A percentile compares a stretch with the other conserved stretches of the same genome.
phyloP scores from a whole-genome alignment of 2,329 filamentous ascomycete species.

The Xylariaceae sp. region DNA sequence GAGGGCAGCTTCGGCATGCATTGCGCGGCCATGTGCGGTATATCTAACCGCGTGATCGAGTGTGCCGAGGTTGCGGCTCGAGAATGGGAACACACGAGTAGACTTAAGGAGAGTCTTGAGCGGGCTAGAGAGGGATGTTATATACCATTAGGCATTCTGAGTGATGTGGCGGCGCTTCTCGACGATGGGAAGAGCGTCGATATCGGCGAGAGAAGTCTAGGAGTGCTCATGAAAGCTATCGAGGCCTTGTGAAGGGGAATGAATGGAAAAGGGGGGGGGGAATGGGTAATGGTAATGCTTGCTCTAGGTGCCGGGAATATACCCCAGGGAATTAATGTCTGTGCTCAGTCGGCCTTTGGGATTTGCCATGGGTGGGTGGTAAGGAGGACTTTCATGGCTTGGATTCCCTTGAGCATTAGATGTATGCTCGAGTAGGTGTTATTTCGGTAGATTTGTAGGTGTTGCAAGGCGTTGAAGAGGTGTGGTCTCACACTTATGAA shows the following conservation, averaged over 20 bases:
- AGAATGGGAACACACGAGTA: slow-evolving; percentile 92
- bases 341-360: neutral
- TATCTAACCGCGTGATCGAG: slow-evolving; percentile 74
- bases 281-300: too few species aligned
- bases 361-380: neutral
- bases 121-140: slow-evolving; percentile 72
- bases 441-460: neutral
- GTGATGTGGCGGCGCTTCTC: slow-evolving; percentile 76
- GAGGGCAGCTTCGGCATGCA: slow-evolving; percentile 99
- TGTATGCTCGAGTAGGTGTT: neutral
- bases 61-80: slow-evolving; percentile 80
- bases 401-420: neutral
- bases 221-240: slow-evolving; percentile 56
- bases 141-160: slow-evolving; percentile 78
- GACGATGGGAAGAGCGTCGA: slow-evolving; percentile 46
- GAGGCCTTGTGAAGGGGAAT: slow-evolving; percentile 43
- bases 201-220: slow-evolving; percentile 47
- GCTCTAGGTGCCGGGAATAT: neutral
- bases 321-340: neutral
- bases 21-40: slow-evolving; percentile 96
- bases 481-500: neutral
- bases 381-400: neutral
- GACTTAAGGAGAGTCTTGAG: slow-evolving; percentile 82
- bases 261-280: neutral
- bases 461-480: neutral